phyloP scores from a whole-genome alignment of 176 grass and related monocot species.

The Oryza glumipatula region DNA sequence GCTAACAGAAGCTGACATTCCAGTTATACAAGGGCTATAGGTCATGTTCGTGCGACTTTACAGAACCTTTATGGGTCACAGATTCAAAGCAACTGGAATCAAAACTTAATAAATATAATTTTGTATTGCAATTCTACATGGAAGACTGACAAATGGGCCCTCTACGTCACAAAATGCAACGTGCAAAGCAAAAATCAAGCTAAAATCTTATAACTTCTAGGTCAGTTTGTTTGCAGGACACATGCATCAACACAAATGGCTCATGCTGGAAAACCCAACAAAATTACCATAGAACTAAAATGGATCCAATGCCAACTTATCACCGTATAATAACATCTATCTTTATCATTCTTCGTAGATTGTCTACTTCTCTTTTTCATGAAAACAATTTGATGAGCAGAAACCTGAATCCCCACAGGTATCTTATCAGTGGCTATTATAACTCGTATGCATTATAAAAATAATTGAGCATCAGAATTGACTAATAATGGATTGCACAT shows the following conservation, averaged over 20 bases:
- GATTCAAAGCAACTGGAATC: neutral
- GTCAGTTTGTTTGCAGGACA: conserved; percentile 24
- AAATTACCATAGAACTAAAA: neutral
- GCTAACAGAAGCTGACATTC: neutral
- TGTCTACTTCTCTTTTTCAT: neutral
- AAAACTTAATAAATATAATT: neutral
- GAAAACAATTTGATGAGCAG: neutral
- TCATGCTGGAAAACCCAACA: neutral
- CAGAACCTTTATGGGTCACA: neutral
- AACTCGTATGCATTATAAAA: conserved; percentile 20
- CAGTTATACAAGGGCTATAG: neutral
- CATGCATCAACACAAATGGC: neutral
- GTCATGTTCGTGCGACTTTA: too few species aligned
- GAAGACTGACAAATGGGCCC: neutral
- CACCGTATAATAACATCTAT: conserved; percentile 19
- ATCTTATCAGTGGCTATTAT: neutral
- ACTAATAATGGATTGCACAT: conserved; percentile 11
- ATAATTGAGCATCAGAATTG: neutral
- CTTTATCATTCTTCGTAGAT: conserved; percentile 3
- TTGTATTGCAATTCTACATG: neutral
- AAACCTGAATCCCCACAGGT: neutral
- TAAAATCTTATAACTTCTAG: conserved; percentile 15
- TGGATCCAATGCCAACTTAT: neutral
- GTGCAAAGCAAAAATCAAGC: neutral
- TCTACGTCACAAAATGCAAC: neutral